These are phyloP conservation scores for Cyclotella cryptica DNA, from an alignment of 108 stramenopile species.

Conservation along the genomic window DNA sequence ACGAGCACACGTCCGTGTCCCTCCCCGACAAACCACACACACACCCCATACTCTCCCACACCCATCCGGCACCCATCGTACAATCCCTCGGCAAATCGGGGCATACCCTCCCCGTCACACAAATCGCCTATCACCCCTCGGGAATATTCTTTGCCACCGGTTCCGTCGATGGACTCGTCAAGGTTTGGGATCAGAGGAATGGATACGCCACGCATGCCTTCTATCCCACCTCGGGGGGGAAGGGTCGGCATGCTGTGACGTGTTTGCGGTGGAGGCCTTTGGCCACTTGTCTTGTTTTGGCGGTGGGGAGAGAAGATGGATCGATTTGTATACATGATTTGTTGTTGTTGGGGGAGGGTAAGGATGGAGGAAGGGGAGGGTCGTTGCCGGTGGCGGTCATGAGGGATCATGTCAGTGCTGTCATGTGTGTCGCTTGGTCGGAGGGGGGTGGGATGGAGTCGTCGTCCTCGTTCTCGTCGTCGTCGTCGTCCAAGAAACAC, in stretches of 20 bases:
- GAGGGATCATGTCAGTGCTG: conserved; percentile 89
- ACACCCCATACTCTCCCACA: conserved; percentile 33
- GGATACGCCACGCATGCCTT: conserved; percentile 86
- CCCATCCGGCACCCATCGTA: conserved; percentile 46
- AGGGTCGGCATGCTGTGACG: conserved; percentile 65
- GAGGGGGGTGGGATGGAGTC: conserved; percentile 20
- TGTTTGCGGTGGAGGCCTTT: conserved; percentile 68
- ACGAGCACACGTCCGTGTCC: background rate
- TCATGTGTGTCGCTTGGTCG: conserved; percentile 85
- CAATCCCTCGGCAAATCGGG: conserved; percentile 77
- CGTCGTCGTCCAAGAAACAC: conserved; percentile 28
- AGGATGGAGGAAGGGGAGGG: conserved; percentile 36
- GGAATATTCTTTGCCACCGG: conserved; percentile 85
- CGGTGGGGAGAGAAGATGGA: conserved; percentile 86
- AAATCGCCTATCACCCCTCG: conserved; percentile 74
- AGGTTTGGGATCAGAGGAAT: conserved; percentile 85
- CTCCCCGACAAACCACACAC: conserved; percentile 3
- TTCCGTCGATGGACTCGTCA: conserved; percentile 83
- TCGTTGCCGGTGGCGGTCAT: conserved; percentile 61
- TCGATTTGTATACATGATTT: conserved; percentile 82
- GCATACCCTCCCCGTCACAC: conserved; percentile 77
- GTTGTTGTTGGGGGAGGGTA: no score
- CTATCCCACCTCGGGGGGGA: conserved; percentile 59
- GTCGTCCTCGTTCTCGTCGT: background rate
- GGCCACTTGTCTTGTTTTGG: conserved; percentile 64